Evolutionary conservation across 2,329 filamentous ascomycete genomes (phyloP).

Genomic region (Diplodia intermedia): DNA sequence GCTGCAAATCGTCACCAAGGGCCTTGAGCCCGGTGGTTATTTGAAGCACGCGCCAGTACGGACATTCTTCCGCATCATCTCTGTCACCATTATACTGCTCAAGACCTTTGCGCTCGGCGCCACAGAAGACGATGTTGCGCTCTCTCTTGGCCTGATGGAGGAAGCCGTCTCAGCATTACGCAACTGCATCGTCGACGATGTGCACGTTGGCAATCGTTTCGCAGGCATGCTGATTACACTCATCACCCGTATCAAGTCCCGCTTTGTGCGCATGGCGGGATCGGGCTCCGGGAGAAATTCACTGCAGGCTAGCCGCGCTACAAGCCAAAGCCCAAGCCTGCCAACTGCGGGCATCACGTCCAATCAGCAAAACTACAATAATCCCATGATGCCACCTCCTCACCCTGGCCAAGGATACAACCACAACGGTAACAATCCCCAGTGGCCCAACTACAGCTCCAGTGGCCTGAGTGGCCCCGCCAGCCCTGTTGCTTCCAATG

Average conservation of each 20-base stretch:
- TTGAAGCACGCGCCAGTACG: slow-evolving; percentile 83
- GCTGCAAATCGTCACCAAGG: slow-evolving; percentile 77
- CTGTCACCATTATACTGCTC: slow-evolving; percentile 81
- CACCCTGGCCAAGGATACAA: slow-evolving; percentile 23
- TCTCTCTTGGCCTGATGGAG: slow-evolving; percentile 78
- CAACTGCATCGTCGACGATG: slow-evolving; percentile 82
- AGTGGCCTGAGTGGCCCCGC: slow-evolving; percentile 61
- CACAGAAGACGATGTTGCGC: slow-evolving; percentile 76
- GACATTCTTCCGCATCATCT: slow-evolving; percentile 87
- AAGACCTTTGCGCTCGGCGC: slow-evolving; percentile 85
- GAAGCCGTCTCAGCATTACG: slow-evolving; percentile 75
- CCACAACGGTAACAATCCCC: slow-evolving; percentile 12
- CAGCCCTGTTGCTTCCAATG: slow-evolving; percentile 41
- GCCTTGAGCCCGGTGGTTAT: slow-evolving; percentile 74
- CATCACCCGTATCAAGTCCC: slow-evolving; percentile 73
- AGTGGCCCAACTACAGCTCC: slow-evolving; percentile 53
- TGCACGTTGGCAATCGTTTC: slow-evolving; percentile 83
- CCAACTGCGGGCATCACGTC: slow-evolving; percentile 36
- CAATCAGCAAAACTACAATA: slow-evolving; percentile 24
- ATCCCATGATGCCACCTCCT: slow-evolving; percentile 29
- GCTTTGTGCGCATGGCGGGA: slow-evolving; percentile 68
- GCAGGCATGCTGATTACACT: slow-evolving; percentile 82
- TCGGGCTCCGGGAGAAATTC: slow-evolving; percentile 54
- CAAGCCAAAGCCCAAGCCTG: slow-evolving; percentile 22
- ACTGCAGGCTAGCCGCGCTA: slow-evolving; percentile 37